Percentiles rank a stretch among this genome's conserved stretches.
phyloP scores from a whole-genome alignment of 345 rosid genomes.

The Syzygium jambos region DNA sequence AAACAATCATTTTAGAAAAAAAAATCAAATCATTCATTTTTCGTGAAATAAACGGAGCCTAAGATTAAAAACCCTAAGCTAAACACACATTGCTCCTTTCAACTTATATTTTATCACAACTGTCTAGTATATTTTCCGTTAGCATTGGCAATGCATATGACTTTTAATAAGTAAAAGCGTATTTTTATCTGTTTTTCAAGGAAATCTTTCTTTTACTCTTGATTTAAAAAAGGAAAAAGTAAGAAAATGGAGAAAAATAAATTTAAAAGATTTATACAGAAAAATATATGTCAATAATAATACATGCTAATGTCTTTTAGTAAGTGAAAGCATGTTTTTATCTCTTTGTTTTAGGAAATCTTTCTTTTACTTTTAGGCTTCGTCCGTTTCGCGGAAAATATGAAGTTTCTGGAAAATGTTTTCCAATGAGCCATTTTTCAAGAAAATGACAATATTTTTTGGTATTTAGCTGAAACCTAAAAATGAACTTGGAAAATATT shows the following conservation, averaged over 20 bases:
- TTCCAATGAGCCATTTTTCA: too few relatives aligned
- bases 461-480: too few relatives aligned
- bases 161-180: neutral
- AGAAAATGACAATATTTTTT: too few relatives aligned
- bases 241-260: neutral
- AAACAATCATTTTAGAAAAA: neutral
- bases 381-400: too few relatives aligned
- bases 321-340: neutral
- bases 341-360: neutral
- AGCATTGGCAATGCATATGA: neutral
- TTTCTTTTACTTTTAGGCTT: neutral
- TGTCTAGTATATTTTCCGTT: neutral
- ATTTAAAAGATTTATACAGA: neutral
- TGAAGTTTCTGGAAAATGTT: too few relatives aligned
- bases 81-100: neutral
- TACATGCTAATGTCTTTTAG: neutral
- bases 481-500: too few relatives aligned
- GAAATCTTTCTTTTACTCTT: neutral
- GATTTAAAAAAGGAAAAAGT: neutral
- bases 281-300: neutral
- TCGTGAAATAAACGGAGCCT: rapidly evolving
- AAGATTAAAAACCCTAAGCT: neutral
- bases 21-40: neutral
- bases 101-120: neutral
- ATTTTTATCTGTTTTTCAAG: neutral